Evolutionary conservation across 371 early-diverging fungal genomes (phyloP).

Genomic region (Funneliformis caledonium): DNA sequence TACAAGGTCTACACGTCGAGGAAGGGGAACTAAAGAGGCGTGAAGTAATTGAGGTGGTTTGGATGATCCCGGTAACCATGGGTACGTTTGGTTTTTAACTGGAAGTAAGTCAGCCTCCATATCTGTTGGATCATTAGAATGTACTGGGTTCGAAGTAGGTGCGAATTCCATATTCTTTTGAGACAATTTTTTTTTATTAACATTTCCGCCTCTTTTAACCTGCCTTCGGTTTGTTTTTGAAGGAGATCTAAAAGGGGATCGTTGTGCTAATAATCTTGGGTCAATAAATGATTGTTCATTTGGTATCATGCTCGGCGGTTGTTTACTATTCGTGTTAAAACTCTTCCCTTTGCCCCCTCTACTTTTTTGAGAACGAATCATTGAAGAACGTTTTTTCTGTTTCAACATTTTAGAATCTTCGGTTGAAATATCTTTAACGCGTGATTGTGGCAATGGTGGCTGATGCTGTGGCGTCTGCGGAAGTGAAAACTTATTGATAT

Average conservation of each 20-base stretch:
- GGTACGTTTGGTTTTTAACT: neutral
- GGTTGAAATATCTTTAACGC: neutral
- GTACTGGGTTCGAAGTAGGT: conserved; percentile 31
- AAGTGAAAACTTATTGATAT: neutral
- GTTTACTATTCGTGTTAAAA: neutral
- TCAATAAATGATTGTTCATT: neutral
- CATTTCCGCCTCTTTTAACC: neutral
- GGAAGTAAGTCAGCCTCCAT: conserved; percentile 22
- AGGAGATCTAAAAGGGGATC: neutral
- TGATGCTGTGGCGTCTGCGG: neutral
- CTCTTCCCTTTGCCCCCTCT: conserved; percentile 16
- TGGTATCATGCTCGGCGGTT: neutral
- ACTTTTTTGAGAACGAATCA: neutral
- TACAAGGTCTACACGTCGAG: neutral
- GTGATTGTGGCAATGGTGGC: neutral
- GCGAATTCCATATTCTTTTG: conserved; percentile 25
- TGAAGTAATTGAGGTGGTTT: conserved; percentile 39
- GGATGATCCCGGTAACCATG: conserved; percentile 33
- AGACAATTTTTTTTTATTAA: neutral
- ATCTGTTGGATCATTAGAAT: conserved; percentile 39
- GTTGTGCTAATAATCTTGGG: conserved; percentile 10
- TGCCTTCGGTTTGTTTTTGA: neutral
- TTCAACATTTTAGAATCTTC: neutral
- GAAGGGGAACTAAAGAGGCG: conserved; percentile 35
- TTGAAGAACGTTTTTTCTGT: conserved; percentile 19